phyloP scores from a whole-genome alignment of 495 filamentous ascomycete species.

The Aspergillus sclerotioniger region DNA sequence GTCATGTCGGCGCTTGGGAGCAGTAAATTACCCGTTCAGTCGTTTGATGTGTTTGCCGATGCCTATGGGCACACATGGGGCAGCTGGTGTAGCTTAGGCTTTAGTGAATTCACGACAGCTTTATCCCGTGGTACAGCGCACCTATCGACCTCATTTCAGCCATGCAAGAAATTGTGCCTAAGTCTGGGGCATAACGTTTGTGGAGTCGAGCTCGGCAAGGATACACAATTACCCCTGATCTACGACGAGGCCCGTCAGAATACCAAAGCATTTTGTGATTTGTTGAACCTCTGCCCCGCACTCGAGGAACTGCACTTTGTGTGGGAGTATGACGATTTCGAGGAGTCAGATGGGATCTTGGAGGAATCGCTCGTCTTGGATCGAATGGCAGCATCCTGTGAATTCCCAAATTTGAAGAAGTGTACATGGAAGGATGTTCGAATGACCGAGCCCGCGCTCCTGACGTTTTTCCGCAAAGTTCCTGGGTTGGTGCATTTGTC shows the following conservation, averaged over 20 bases:
- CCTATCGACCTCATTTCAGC: neutral
- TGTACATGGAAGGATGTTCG: neutral
- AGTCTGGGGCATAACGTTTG: neutral
- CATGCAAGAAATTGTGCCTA: neutral
- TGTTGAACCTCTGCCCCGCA: neutral
- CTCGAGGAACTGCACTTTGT: slow-evolving; percentile 1
- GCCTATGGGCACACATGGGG: neutral
- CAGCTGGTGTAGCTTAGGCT: neutral
- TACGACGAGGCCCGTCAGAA: neutral
- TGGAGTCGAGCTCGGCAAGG: neutral
- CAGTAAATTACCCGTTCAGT: neutral
- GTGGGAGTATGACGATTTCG: slow-evolving; percentile 1
- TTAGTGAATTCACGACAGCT: neutral
- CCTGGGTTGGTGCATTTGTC: neutral
- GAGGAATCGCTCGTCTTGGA: slow-evolving; percentile 1
- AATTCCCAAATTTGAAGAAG: neutral
- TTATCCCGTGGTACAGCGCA: neutral
- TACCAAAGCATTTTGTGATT: neutral
- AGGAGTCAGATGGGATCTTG: neutral
- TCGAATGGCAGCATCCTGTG: neutral
- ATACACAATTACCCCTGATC: neutral
- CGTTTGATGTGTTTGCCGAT: neutral
- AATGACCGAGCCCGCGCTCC: neutral
- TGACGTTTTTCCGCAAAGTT: neutral
- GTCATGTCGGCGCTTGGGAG: neutral